Evolutionary conservation across 78 protist genomes (phyloP).

Genomic region (slime mould (Dictyostelium discoideum)): DNA sequence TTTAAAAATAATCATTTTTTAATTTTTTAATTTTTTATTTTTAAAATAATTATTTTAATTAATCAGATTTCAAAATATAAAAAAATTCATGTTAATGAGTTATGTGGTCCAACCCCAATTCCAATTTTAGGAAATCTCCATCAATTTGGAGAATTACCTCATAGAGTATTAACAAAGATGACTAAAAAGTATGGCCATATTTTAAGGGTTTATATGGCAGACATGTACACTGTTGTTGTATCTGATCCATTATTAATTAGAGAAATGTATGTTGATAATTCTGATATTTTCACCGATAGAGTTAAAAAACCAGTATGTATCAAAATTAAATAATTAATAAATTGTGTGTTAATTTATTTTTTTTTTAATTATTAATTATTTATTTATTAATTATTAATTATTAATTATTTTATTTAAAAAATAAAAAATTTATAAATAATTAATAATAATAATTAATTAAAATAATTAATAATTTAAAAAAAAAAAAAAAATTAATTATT

Average conservation of each 20-base stretch:
- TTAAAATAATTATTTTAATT: too few relatives aligned
- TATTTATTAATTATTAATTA: too few relatives aligned
- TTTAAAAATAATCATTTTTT: background rate
- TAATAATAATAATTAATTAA: too few relatives aligned
- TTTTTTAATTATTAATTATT: too few relatives aligned
- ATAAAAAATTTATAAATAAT: too few relatives aligned
- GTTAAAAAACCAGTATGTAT: background rate
- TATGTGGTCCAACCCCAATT: background rate
- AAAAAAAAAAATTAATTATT: too few relatives aligned
- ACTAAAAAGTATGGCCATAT: background rate
- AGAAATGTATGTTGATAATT: conserved; percentile 21
- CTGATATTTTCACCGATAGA: conserved; percentile 33
- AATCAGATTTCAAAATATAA: background rate
- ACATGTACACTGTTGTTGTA: conserved; percentile 8
- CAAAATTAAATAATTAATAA: background rate
- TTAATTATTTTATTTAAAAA: too few relatives aligned
- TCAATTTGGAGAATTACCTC: conserved; percentile 2
- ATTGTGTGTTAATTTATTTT: background rate
- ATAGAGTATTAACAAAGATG: background rate
- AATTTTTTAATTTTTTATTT: too few relatives aligned
- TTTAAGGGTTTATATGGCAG: conserved; percentile 41
- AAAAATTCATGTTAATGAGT: background rate
- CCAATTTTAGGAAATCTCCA: too few relatives aligned
- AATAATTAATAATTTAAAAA: too few relatives aligned
- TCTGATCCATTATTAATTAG: conserved; percentile 10